Evolutionary conservation across 1,284 basidiomycete species (phyloP), one percentile per base, ranked within the genome.

Genomic region (Ceratobasidium sp.): DNA sequence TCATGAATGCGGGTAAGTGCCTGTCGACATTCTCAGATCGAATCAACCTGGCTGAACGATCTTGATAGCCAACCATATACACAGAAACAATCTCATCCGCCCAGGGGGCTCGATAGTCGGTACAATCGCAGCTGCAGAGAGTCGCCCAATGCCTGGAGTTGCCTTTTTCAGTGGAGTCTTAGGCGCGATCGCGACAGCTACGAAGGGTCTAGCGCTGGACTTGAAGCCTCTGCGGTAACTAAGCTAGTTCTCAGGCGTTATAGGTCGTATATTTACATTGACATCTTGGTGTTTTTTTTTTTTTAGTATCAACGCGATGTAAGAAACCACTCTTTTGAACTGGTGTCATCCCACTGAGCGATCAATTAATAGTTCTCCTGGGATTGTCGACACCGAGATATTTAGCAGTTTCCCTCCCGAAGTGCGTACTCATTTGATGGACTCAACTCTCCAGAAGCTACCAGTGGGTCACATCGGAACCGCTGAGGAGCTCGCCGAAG

Each of bases 401-500:
- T n/a, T n/a, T n/a, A n/a, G n/a, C n/a, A n/a, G n/a, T n/a, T n/a
- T n/a, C n/a, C 43, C 43, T 18, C 9, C 9, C 9, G 43, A 18
- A 39, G 36, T n/a, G n/a, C 36, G 43, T 45, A 18, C 61, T 26
- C 26, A 41, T n/a, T 18, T 53, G 34, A 4, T 65, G 23, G 34
- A 65, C 23, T 9, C 43, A 5, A 14, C 6, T 6, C 26, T n/a
- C 26, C 23, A 72, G 26, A 41, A 52, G 10, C 43, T 55, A 23
- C 48, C 41, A 8, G 48, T 72, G 8, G 50, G 43, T 18, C 71
- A 57, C 23, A 30, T 58, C 32, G 60, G 59, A 14, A 39, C 41
- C 3, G 46, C 71, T 1, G 71, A 53, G 43, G 71, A 72, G 16
- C 34, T 62, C 21, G 60, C 71, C 30, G 60, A 72, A 28, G 71